Conservation (phyloP, 164 flowering plant species). For the Hamamelis virginiana region DNA sequence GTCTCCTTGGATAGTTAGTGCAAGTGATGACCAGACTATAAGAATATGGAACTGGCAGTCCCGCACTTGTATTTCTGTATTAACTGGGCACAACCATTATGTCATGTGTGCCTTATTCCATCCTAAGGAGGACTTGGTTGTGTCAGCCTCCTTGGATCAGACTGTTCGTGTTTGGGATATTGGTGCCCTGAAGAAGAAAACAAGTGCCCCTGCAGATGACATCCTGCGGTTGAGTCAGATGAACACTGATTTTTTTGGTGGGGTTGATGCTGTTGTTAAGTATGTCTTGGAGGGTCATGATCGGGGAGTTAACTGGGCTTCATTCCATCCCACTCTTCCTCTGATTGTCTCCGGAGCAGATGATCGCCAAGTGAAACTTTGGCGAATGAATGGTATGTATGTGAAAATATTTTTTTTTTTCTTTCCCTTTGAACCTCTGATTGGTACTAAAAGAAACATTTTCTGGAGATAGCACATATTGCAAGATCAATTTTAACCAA, state of each 20-base stretch:
- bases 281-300: slow-evolving; percentile 72
- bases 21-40: slow-evolving; percentile 66
- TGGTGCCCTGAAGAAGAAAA: slow-evolving; percentile 79
- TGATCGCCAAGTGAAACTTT: slow-evolving; percentile 93
- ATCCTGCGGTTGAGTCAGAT: slow-evolving; percentile 75
- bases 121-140: slow-evolving; percentile 89
- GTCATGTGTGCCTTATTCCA: slow-evolving; percentile 67
- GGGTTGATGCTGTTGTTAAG: slow-evolving; percentile 90
- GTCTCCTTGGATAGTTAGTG: slow-evolving; percentile 91
- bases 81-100: slow-evolving; percentile 89
- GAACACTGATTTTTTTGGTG: slow-evolving; percentile 91
- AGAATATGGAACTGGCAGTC: slow-evolving; percentile 99
- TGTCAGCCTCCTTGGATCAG: slow-evolving; percentile 94
- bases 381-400: slow-evolving; percentile 91
- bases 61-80: slow-evolving; percentile 54
- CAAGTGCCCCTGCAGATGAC: slow-evolving; percentile 84
- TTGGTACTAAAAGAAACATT: neutral
- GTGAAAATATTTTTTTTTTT: neutral
- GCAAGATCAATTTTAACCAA: neutral
- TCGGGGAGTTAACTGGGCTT: slow-evolving; percentile 89
- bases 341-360: slow-evolving; percentile 65
- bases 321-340: slow-evolving; percentile 92
- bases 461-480: neutral
- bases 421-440: neutral
- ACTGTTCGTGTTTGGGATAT: slow-evolving; percentile 98